phyloP scores from a whole-genome alignment of 1,284 basidiomycete genomes.

The Kwoniella shivajii region DNA sequence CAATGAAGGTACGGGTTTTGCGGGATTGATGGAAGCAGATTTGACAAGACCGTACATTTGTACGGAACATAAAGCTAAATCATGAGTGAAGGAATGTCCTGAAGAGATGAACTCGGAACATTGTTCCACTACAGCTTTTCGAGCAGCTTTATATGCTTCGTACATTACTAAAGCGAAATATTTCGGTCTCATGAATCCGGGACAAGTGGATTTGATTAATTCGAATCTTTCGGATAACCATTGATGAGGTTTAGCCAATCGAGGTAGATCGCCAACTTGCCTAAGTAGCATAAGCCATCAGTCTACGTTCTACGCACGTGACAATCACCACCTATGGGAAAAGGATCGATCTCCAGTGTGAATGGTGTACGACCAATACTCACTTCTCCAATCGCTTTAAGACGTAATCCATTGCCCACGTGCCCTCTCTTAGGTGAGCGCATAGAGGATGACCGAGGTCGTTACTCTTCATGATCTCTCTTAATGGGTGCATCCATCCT shows the following conservation, averaged over 20 bases:
- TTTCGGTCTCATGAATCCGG: slow-evolving; percentile 86
- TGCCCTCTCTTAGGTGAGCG: slow-evolving; percentile 77
- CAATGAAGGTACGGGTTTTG: slow-evolving; percentile 70
- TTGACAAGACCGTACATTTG: slow-evolving; percentile 91
- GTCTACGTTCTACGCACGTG: background rate
- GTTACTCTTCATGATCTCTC: slow-evolving; percentile 79
- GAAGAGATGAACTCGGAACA: slow-evolving; percentile 79
- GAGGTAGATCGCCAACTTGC: slow-evolving; percentile 68
- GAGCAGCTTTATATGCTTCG: slow-evolving; percentile 85
- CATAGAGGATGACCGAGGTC: slow-evolving; percentile 90
- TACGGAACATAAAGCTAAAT: slow-evolving; percentile 78
- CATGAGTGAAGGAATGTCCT: slow-evolving; percentile 85
- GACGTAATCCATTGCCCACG: slow-evolving; percentile 88
- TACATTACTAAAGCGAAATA: slow-evolving; percentile 89
- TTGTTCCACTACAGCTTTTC: slow-evolving; percentile 77
- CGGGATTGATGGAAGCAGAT: slow-evolving; percentile 76
- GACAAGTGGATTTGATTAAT: slow-evolving; percentile 69
- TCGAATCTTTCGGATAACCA: slow-evolving; percentile 87
- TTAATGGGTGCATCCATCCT: slow-evolving; percentile 89
- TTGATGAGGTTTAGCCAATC: slow-evolving; percentile 67
- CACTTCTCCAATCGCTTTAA: slow-evolving; percentile 70
- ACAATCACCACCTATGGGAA: too few relatives aligned
- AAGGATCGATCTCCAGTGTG: background rate
- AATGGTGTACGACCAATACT: slow-evolving; percentile 43
- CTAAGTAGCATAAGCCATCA: slow-evolving; percentile 52